phyloP scores from a whole-genome alignment of 2,329 filamentous ascomycete genomes.

The Fusarium hainanense region DNA sequence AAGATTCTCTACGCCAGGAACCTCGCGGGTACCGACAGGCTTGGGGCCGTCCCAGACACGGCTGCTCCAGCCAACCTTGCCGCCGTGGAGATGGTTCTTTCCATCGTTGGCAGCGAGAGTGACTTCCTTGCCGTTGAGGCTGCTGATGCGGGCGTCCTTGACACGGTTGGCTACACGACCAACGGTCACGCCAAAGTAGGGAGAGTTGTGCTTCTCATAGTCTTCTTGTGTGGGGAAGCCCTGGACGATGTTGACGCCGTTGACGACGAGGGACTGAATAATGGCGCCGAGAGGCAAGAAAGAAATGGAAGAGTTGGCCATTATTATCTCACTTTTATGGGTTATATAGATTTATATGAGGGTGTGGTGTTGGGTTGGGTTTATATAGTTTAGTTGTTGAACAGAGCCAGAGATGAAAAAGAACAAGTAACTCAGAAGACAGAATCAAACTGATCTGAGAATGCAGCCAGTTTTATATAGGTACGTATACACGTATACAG shows the following conservation, averaged over 20 bases:
- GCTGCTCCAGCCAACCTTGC: slow-evolving; percentile 82
- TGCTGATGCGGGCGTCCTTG: slow-evolving; percentile 74
- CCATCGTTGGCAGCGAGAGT: slow-evolving; percentile 80
- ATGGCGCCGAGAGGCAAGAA: slow-evolving; percentile 83
- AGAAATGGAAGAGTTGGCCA: slow-evolving; percentile 64
- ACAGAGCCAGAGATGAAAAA: background rate
- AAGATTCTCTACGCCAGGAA: slow-evolving; percentile 62
- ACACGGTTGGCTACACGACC: slow-evolving; percentile 87
- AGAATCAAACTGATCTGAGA: slow-evolving; percentile 18
- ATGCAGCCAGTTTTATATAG: slow-evolving; percentile 32
- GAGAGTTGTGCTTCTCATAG: slow-evolving; percentile 79
- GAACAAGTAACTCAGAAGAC: slow-evolving; percentile 8
- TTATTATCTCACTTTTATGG: slow-evolving; percentile 40
- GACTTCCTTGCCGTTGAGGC: slow-evolving; percentile 78
- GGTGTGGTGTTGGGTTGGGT: background rate
- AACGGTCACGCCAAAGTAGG: slow-evolving; percentile 94
- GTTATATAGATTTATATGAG: slow-evolving; percentile 1
- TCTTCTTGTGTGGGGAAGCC: slow-evolving; percentile 80
- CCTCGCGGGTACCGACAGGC: slow-evolving; percentile 62
- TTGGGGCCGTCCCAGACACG: slow-evolving; percentile 78
- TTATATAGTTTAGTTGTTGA: slow-evolving; percentile 18
- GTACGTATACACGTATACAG: background rate
- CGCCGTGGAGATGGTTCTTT: slow-evolving; percentile 80
- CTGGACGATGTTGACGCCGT: slow-evolving; percentile 86
- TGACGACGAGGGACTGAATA: slow-evolving; percentile 83